These are phyloP conservation scores for Ailanthus altissimus DNA, from an alignment of 345 rosid species.

Conservation along the genomic window DNA sequence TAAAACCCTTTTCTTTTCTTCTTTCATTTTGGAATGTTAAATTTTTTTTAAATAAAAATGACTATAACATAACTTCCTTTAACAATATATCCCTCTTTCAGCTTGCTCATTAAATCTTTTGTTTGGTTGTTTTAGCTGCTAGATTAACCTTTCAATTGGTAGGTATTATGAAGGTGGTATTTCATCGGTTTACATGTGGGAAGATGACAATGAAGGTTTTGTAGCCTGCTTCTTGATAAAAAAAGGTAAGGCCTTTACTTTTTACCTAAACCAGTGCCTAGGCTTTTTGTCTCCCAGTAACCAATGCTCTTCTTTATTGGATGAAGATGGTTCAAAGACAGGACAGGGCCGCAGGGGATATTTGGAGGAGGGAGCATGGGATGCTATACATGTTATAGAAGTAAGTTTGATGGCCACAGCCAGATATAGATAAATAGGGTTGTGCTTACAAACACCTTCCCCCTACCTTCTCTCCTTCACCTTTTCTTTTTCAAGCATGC, in stretches of 20 bases:
- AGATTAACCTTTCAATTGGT: constrained; percentile 37
- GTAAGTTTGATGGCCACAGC: constrained; percentile 29
- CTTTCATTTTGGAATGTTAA: background rate
- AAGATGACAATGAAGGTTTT: constrained; percentile 89
- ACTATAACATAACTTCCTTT: background rate
- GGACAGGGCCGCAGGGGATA: constrained; percentile 94
- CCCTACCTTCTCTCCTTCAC: background rate
- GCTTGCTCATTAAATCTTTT: background rate
- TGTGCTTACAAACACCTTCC: background rate
- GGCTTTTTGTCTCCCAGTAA: constrained; percentile 7
- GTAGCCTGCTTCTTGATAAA: constrained; percentile 91
- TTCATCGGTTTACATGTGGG: constrained; percentile 98
- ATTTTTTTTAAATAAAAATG: background rate
- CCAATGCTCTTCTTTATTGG: constrained; percentile 16
- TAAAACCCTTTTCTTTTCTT: background rate
- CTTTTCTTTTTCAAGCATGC: constrained; percentile 12
- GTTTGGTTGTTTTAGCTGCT: constrained; percentile 17
- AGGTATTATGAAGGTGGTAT: constrained; percentile 99
- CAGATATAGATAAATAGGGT: background rate
- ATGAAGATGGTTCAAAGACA: constrained; percentile 84
- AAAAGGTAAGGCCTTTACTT: constrained; percentile 60
- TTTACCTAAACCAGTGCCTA: background rate
- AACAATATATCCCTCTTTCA: background rate
- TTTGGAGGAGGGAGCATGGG: constrained; percentile 98
- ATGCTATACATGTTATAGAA: constrained; percentile 95